Evolutionary conservation across 768 basidiomycete genomes (phyloP).

Genomic region (Boletus huronensis): DNA sequence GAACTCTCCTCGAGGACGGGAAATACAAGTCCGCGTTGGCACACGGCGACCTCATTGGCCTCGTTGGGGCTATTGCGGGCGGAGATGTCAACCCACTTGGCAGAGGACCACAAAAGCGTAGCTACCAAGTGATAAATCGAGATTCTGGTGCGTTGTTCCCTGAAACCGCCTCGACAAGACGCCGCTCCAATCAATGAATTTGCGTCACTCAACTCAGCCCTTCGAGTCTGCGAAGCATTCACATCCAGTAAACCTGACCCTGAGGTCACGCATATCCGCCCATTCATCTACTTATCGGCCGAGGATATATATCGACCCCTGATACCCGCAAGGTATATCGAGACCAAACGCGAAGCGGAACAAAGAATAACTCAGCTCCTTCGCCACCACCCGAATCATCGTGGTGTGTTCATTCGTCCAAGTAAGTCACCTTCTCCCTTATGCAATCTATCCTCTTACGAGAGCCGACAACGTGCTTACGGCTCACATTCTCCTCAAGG

Average conservation of each 20-base stretch:
- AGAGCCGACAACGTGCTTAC: constrained; percentile 12
- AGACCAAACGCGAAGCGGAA: constrained; percentile 94
- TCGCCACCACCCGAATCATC: constrained; percentile 40
- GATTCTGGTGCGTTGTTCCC: constrained; percentile 69
- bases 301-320: constrained; percentile 83
- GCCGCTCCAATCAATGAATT: constrained; percentile 7
- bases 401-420: constrained; percentile 83
- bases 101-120: constrained; percentile 38
- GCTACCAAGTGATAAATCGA: constrained; percentile 81
- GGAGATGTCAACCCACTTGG: constrained; percentile 58
- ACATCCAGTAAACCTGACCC: constrained; percentile 42
- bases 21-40: constrained; percentile 76
- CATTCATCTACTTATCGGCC: constrained; percentile 95
- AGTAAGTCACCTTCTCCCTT: constrained; percentile 49
- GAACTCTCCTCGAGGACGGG: constrained; percentile 78
- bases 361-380: constrained; percentile 56
- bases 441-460: constrained; percentile 11
- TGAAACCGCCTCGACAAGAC: constrained; percentile 2
- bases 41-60: constrained; percentile 51
- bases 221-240: constrained; percentile 77
- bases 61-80: constrained; percentile 47
- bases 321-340: constrained; percentile 82
- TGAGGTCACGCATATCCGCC: constrained; percentile 36
- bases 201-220: constrained; percentile 40
- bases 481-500: constrained; percentile 44